phyloP scores from a whole-genome alignment of 768 basidiomycete species.

The Leucocoprinus leucothites region DNA sequence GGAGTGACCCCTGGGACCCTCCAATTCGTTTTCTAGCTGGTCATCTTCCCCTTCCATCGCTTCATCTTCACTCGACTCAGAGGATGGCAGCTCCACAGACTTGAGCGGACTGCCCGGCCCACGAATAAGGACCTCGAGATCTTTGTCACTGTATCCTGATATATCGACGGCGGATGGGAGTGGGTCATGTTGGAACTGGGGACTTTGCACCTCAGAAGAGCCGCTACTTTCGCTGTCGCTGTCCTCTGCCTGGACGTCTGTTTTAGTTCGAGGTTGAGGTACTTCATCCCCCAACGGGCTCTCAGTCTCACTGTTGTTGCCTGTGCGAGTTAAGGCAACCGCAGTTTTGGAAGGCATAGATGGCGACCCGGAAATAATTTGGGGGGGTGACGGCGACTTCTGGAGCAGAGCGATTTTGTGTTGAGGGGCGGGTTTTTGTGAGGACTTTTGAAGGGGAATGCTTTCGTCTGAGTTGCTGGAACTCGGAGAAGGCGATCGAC shows the following conservation, averaged over 20 bases:
- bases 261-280: neutral
- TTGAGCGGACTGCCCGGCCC: conserved; percentile 30
- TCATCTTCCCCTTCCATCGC: conserved; percentile 31
- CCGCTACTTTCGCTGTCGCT: neutral
- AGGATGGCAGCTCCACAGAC: conserved; percentile 33
- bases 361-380: too few relatives aligned
- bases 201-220: neutral
- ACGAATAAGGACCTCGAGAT: conserved; percentile 35
- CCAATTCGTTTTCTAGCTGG: conserved; percentile 32
- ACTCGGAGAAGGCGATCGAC: neutral
- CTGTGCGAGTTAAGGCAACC: too few relatives aligned
- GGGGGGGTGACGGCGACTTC: neutral
- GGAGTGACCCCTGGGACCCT: conserved; percentile 18
- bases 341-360: too few relatives aligned
- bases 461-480: neutral
- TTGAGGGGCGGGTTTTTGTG: neutral
- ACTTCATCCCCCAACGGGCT: neutral
- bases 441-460: neutral
- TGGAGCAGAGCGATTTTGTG: neutral
- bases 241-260: neutral
- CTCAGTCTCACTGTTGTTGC: neutral
- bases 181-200: too few relatives aligned
- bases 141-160: conserved; percentile 24
- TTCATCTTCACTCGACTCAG: conserved; percentile 40
- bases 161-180: conserved; percentile 9